Percentiles rank a stretch among this genome's conserved stretches.
phyloP scores from a whole-genome alignment of 2,329 filamentous ascomycete species.

The Neurospora sp. region DNA sequence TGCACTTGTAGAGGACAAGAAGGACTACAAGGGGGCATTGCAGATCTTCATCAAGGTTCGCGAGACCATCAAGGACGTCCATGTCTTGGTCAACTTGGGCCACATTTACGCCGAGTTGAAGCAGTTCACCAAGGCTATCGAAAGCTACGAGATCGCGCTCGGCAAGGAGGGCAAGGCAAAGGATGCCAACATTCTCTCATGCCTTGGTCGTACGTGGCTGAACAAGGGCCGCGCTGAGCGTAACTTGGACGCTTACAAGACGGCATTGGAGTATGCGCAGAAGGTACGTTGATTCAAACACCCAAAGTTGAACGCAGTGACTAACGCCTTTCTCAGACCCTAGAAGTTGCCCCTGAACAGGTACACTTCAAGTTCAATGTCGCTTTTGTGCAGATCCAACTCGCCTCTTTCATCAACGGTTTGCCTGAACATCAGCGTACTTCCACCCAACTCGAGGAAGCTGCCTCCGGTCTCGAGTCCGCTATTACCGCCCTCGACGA shows the following conservation, averaged over 20 bases:
- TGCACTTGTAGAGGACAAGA: slow-evolving; percentile 87
- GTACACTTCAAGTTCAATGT: slow-evolving; percentile 95
- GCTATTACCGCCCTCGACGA: slow-evolving; percentile 66
- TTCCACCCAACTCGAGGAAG: slow-evolving; percentile 69
- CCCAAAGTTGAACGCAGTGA: not conserved
- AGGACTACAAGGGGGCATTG: slow-evolving; percentile 72
- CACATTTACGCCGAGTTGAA: slow-evolving; percentile 86
- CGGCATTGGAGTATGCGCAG: slow-evolving; percentile 50
- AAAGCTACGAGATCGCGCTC: slow-evolving; percentile 83
- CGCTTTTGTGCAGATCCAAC: slow-evolving; percentile 91
- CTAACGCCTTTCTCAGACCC: slow-evolving; percentile 39
- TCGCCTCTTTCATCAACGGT: slow-evolving; percentile 69
- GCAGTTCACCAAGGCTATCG: slow-evolving; percentile 85
- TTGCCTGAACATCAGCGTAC: slow-evolving; percentile 69
- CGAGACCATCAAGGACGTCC: slow-evolving; percentile 80
- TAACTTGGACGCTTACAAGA: slow-evolving; percentile 47
- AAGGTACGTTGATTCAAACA: slow-evolving; percentile 35
- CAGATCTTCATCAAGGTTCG: slow-evolving; percentile 83
- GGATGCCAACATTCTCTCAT: slow-evolving; percentile 72
- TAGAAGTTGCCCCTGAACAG: slow-evolving; percentile 70
- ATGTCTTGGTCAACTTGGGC: slow-evolving; percentile 85
- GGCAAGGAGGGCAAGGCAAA: slow-evolving; percentile 63
- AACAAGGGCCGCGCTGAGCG: slow-evolving; percentile 60
- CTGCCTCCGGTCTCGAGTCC: slow-evolving; percentile 69
- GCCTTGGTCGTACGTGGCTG: slow-evolving; percentile 80